These are phyloP conservation scores for Macadamia tetraphylla DNA, from an alignment of 164 flowering plant species.

Conservation along the genomic window DNA sequence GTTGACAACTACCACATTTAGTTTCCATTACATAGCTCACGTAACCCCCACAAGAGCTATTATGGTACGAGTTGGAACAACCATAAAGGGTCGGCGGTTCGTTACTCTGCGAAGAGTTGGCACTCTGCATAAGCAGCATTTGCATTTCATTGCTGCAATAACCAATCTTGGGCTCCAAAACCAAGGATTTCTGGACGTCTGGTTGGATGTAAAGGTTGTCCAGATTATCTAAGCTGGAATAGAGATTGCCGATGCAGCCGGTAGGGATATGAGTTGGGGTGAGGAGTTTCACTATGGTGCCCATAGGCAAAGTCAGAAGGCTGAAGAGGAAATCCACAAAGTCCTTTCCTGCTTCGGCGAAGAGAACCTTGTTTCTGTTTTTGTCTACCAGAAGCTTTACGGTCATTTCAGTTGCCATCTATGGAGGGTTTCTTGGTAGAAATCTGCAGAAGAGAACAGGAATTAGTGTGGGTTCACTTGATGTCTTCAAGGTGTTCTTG, in stretches of 20 bases:
- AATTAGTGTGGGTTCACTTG: too few species aligned
- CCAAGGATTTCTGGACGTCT: background rate
- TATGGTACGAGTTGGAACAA: too few species aligned
- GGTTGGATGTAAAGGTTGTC: background rate
- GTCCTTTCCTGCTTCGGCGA: background rate
- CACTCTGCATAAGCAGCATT: too few species aligned
- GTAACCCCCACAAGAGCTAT: background rate
- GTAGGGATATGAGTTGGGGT: background rate
- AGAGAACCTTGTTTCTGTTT: background rate
- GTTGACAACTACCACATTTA: too few species aligned
- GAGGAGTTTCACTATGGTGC: background rate
- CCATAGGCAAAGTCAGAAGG: background rate
- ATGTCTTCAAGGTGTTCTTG: too few species aligned
- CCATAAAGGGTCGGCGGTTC: background rate
- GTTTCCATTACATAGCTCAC: too few species aligned
- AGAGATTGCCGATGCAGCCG: background rate
- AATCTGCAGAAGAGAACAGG: too few species aligned
- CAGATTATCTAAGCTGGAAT: background rate
- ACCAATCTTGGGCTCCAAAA: background rate
- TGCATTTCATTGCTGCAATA: too few species aligned
- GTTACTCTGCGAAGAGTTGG: too few species aligned
- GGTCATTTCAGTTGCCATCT: background rate
- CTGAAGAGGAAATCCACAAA: background rate
- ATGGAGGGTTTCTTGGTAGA: too few species aligned
- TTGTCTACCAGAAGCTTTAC: background rate